Conservation (phyloP, 1,284 basidiomycete species). For the Blastosporella zonata region DNA sequence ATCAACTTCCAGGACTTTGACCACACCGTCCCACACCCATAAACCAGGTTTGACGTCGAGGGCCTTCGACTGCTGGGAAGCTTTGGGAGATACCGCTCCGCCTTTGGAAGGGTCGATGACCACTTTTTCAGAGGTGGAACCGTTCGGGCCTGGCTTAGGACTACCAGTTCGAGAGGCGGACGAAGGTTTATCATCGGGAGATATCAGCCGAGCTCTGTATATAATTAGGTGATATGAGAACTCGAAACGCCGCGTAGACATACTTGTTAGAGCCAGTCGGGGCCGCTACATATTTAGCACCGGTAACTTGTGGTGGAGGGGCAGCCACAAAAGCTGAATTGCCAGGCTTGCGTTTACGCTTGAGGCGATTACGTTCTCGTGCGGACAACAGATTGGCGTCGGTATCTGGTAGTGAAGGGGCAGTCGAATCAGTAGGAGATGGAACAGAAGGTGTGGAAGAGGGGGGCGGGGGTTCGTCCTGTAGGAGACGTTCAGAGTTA, state of each 20-base stretch:
- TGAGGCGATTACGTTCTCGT: constrained; percentile 86
- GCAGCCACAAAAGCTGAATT: constrained; percentile 73
- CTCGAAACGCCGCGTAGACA: constrained; percentile 21
- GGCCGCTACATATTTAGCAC: constrained; percentile 57
- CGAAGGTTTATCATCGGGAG: constrained; percentile 47
- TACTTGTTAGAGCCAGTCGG: constrained; percentile 58
- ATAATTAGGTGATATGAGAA: background rate
- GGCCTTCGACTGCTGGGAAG: constrained; percentile 68
- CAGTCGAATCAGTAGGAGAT: constrained; percentile 46
- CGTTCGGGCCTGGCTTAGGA: constrained; percentile 39
- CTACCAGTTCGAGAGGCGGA: constrained; percentile 55
- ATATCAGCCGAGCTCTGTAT: constrained; percentile 64
- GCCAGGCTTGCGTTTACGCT: constrained; percentile 88
- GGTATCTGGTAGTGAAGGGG: constrained; percentile 36
- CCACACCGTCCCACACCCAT: constrained; percentile 90
- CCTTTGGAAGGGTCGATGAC: constrained; percentile 77
- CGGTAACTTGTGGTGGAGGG: constrained; percentile 58
- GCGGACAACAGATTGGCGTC: constrained; percentile 67
- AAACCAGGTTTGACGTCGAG: constrained; percentile 69
- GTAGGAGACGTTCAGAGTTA: constrained; percentile 12
- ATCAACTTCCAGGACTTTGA: constrained; percentile 80
- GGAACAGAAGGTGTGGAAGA: constrained; percentile 59
- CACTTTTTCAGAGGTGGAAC: constrained; percentile 55
- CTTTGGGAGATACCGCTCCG: constrained; percentile 75
- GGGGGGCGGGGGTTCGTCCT: constrained; percentile 31